Base-by-base conservation (phyloP, 495 filamentous ascomycete genomes). In the Astrothelium subdiscretum region DNA sequence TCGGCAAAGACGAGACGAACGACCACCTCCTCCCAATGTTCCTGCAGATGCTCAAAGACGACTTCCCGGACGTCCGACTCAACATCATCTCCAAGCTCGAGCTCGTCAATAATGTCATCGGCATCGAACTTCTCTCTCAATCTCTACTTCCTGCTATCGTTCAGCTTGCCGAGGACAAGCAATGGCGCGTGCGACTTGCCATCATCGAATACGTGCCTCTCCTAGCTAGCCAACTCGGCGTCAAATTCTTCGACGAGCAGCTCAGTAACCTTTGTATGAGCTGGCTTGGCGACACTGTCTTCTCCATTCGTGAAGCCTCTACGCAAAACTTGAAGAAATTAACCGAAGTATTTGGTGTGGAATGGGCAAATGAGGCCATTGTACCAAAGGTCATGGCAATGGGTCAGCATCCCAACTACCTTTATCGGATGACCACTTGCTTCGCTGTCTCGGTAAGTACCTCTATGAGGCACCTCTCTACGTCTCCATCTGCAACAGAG, bases 121-220 rank as follows among this genome's bases (percentile, higher is more conserved):
- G 94, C 63, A 97, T 98, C 71, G 95, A 98, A 43, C 83, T 94
- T 31, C 86, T 98, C 57, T 96, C 95, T 35, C 91, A 97, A 72
- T 96, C 91, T 31, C 87, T 98, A 40, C 87, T 98, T 35, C 94
- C 94, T 3, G 94, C 94, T n/a, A 98, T 98, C 69, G 91, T 97
- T 43, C 91, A 97, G 70, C 81, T 98, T 64, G 94, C 94, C 61
- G 94, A 97, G 75, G 94, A 98, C 75, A 98, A 98, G 81, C 92
- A 98, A 80, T 98, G 94, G 94, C 89, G 94, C 69, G 94, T 98
- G 63, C 88, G 94, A 59, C 81, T 98, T 59, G 94, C 94, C 57
- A 98, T 98, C 69, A 98, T 98, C 71, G 92, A 97, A 81, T 97
- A 98, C 76, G 97, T 98, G 70, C 94, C 94, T 27, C 82, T 98